phyloP scores from a whole-genome alignment of 208 protist species.

The Trypanosoma conorhini region DNA sequence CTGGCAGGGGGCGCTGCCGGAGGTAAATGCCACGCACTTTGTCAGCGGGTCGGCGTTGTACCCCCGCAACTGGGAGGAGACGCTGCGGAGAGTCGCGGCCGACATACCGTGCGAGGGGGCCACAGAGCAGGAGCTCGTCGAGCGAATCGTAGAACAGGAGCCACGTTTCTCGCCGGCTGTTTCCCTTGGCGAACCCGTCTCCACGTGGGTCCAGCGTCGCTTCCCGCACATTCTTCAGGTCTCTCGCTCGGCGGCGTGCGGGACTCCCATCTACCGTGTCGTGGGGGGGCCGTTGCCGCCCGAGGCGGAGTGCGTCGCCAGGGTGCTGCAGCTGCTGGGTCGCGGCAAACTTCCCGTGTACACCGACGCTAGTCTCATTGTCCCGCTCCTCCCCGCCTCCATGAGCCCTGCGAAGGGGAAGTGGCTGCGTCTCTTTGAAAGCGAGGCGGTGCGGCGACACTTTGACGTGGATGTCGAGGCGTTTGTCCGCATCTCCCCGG shows the following conservation, averaged over 20 bases:
- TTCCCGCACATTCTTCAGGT: slow-evolving; percentile 44
- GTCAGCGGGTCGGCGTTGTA: slow-evolving; percentile 19
- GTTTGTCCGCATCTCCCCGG: slow-evolving; percentile 33
- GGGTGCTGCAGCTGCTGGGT: slow-evolving; percentile 49
- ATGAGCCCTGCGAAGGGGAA: slow-evolving; percentile 26
- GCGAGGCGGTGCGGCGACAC: slow-evolving; percentile 17
- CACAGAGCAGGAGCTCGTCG: slow-evolving; percentile 45
- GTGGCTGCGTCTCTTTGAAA: slow-evolving; percentile 25
- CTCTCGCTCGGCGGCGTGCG: slow-evolving; percentile 63
- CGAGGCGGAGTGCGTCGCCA: slow-evolving; percentile 23
- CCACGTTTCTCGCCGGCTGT: slow-evolving; percentile 19
- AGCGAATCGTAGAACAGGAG: slow-evolving; percentile 25
- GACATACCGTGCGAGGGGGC: slow-evolving; percentile 64
- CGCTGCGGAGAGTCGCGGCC: slow-evolving; percentile 32
- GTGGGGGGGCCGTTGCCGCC: slow-evolving; percentile 4
- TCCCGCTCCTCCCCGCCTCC: slow-evolving; percentile 38
- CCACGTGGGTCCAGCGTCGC: slow-evolving; percentile 36
- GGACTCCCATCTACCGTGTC: slow-evolving; percentile 38
- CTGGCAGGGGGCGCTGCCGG: slow-evolving; percentile 10
- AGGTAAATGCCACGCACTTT: slow-evolving; percentile 27
- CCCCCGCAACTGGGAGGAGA: slow-evolving; percentile 52
- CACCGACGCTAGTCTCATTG: slow-evolving; percentile 44
- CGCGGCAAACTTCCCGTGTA: slow-evolving; percentile 61
- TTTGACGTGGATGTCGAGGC: slow-evolving; percentile 50
- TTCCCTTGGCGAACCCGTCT: slow-evolving; percentile 34